Evolutionary conservation across 2,329 filamentous ascomycete species (phyloP).

Genomic region (Talaromyces sp.): DNA sequence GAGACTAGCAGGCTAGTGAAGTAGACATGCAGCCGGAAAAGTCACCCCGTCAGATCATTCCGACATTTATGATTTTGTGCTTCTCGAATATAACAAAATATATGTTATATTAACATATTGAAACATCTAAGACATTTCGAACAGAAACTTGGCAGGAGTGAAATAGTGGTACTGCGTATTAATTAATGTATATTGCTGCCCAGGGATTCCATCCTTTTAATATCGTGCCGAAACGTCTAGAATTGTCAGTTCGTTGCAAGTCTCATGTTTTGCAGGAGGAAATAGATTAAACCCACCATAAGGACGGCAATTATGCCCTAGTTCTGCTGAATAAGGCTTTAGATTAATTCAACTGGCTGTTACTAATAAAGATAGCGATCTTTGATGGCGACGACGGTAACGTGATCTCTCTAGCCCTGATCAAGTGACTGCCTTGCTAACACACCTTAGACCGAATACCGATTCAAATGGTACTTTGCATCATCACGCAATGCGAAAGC

Average conservation of each 20-base stretch:
- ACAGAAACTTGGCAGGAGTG: background rate
- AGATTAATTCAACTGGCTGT: background rate
- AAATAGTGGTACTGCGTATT: background rate
- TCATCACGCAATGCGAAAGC: background rate
- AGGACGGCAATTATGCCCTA: background rate
- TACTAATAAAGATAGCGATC: background rate
- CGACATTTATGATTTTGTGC: background rate
- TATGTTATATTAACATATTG: background rate
- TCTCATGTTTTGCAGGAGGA: background rate
- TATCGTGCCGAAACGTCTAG: background rate
- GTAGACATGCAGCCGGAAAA: constrained; percentile 10
- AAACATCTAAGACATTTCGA: background rate
- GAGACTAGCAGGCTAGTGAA: background rate
- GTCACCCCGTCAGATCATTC: background rate
- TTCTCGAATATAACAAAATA: background rate
- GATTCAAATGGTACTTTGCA: background rate
- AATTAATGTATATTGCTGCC: background rate
- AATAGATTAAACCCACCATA: background rate
- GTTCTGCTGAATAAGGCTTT: background rate
- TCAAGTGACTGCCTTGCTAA: background rate
- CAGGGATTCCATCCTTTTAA: background rate
- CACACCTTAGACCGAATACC: background rate
- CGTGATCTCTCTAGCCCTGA: background rate
- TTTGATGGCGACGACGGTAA: background rate
- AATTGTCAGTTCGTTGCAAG: background rate